These are phyloP conservation scores for Geotrichum restrictum DNA, from an alignment of 1,139 yeast species.

Conservation along the genomic window DNA sequence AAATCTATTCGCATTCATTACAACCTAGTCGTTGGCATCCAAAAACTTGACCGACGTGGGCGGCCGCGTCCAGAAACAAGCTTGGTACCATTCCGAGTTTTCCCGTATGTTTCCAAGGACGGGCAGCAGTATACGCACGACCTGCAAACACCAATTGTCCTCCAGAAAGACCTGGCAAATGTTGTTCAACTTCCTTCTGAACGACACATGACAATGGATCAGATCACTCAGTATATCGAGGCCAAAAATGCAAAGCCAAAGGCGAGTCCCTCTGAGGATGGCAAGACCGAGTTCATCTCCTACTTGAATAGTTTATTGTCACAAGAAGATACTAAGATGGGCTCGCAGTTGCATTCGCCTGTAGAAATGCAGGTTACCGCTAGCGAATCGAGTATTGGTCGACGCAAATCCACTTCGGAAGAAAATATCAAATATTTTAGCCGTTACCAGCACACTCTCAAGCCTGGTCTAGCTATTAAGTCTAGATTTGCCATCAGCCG, in stretches of 20 bases:
- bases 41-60: constrained; percentile 29
- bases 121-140: constrained; percentile 32
- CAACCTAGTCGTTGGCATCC: constrained; percentile 46
- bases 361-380: constrained; percentile 1
- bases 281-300: background rate
- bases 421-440: constrained; percentile 33
- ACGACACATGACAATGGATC: constrained; percentile 6
- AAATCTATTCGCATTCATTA: constrained; percentile 43
- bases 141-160: constrained; percentile 31
- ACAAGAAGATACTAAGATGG: background rate
- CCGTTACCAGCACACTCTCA: constrained; percentile 27
- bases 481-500: constrained; percentile 37
- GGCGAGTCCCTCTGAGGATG: background rate
- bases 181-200: constrained; percentile 18
- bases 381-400: constrained; percentile 10
- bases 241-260: background rate
- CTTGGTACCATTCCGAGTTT: constrained; percentile 44
- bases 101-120: constrained; percentile 41
- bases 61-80: constrained; percentile 40
- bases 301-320: constrained; percentile 7
- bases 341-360: background rate
- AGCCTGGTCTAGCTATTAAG: constrained; percentile 23
- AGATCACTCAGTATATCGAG: constrained; percentile 1
- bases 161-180: constrained; percentile 27
- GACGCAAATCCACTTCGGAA: constrained; percentile 21